Evolutionary conservation across 768 basidiomycete species (phyloP).

Genomic region (Xerocomellus amylosporus): DNA sequence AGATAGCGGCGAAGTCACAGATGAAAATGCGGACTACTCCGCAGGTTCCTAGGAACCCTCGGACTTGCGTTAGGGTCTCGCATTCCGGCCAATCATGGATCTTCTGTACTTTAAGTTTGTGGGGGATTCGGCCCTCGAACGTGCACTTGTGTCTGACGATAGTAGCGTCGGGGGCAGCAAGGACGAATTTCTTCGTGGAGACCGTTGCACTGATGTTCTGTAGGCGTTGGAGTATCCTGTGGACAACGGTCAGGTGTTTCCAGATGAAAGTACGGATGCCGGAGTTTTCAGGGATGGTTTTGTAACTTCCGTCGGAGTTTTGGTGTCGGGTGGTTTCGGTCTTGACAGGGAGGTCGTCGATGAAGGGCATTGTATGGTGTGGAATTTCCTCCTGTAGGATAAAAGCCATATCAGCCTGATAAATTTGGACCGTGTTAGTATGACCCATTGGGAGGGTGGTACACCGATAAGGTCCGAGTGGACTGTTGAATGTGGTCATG

Average conservation of each 20-base stretch:
- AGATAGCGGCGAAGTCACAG: constrained; percentile 17
- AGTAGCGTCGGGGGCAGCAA: constrained; percentile 26
- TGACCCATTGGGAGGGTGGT: constrained; percentile 38
- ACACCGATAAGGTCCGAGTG: constrained; percentile 17
- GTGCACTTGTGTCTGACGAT: constrained; percentile 35
- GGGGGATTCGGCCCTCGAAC: constrained; percentile 25
- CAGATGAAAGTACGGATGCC: constrained; percentile 38
- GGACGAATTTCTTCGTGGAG: constrained; percentile 33
- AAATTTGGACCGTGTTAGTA: constrained; percentile 40
- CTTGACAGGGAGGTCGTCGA: constrained; percentile 39
- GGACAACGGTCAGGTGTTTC: constrained; percentile 33
- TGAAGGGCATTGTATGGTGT: constrained; percentile 34
- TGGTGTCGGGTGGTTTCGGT: constrained; percentile 20
- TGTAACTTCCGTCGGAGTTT: constrained; percentile 23
- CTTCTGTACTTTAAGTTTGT: constrained; percentile 25
- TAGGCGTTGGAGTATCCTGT: constrained; percentile 21
- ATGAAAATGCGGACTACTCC: constrained; percentile 2
- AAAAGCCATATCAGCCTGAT: constrained; percentile 38
- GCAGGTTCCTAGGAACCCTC: constrained; percentile 30
- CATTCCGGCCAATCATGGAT: constrained; percentile 32
- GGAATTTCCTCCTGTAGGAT: constrained; percentile 41
- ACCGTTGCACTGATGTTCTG: constrained; percentile 38
- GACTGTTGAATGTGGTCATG: constrained; percentile 36
- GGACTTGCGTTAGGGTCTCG: constrained; percentile 16
- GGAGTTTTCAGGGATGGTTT: constrained; percentile 37